Evolutionary conservation across 2,329 filamentous ascomycete species (phyloP).

Genomic region (Alternaria conjuncta): DNA sequence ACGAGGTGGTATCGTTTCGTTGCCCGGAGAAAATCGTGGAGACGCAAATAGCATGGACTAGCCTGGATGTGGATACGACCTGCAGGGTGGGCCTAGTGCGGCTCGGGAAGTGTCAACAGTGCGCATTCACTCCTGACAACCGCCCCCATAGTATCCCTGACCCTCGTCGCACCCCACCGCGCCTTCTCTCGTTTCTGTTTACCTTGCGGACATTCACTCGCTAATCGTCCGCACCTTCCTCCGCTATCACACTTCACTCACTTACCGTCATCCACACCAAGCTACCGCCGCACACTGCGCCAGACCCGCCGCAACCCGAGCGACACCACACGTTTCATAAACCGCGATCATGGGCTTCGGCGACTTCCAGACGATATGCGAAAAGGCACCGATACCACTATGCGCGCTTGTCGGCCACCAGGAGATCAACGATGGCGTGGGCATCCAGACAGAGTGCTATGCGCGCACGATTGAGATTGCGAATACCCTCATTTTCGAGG

Average conservation of each 20-base stretch:
- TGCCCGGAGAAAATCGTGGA: neutral
- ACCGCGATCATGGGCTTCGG: conserved; percentile 75
- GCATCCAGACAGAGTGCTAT: conserved; percentile 90
- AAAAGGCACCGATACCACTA: conserved; percentile 81
- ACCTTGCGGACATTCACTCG: conserved; percentile 28
- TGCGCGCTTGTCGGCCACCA: conserved; percentile 84
- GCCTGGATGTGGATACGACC: neutral
- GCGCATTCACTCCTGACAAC: conserved; percentile 42
- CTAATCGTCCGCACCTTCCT: conserved; percentile 22
- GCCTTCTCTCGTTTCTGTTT: conserved; percentile 27
- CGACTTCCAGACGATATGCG: conserved; percentile 87
- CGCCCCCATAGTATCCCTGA: conserved; percentile 24
- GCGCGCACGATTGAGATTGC: conserved; percentile 93
- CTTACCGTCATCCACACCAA: conserved; percentile 3
- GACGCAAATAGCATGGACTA: conserved; percentile 6
- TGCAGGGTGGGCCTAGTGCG: conserved; percentile 13
- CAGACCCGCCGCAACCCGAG: conserved; percentile 11
- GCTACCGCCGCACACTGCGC: conserved; percentile 11
- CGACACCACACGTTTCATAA: conserved; percentile 6
- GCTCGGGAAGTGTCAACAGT: conserved; percentile 17
- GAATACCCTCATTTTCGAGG: conserved; percentile 98
- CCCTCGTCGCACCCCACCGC: conserved; percentile 30
- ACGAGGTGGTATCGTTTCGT: neutral
- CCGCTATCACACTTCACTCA: conserved; percentile 5
- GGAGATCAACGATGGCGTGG: conserved; percentile 69